phyloP scores from a whole-genome alignment of 257 asterid genomes.

The Leptodermis oblonga region DNA sequence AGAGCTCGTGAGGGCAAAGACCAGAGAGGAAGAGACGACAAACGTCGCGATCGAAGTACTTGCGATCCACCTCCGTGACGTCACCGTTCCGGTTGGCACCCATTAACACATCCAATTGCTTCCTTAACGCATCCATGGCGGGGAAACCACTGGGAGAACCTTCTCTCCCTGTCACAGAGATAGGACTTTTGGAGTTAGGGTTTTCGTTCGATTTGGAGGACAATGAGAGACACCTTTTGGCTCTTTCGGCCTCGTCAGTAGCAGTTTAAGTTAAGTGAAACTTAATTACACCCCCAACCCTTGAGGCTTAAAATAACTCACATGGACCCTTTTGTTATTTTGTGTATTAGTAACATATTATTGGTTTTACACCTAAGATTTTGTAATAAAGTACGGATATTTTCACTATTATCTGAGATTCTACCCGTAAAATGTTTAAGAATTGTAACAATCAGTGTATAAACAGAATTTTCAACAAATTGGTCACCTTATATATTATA shows the following conservation, averaged over 20 bases:
- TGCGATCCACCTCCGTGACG: constrained; percentile 69
- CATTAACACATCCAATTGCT: constrained; percentile 87
- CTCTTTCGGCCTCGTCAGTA: not conserved
- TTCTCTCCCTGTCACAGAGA: not conserved
- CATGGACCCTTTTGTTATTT: no score
- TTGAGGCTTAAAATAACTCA: no score
- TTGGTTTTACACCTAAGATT: no score
- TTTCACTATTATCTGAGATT: no score
- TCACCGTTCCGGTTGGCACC: constrained; percentile 95
- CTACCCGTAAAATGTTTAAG: no score
- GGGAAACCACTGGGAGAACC: not conserved
- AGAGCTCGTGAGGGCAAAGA: constrained; percentile 90
- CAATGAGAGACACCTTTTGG: not conserved
- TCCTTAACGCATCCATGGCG: constrained; percentile 82
- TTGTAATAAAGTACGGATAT: no score
- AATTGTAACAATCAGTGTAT: no score
- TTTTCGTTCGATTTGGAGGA: constrained; percentile 7
- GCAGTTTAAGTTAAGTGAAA: not conserved
- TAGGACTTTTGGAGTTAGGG: not conserved
- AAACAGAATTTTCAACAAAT: no score
- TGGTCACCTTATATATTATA: no score
- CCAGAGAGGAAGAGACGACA: constrained; percentile 93
- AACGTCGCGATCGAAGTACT: constrained; percentile 88
- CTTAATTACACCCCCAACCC: not conserved
- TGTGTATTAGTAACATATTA: no score